These are phyloP conservation scores for Citeromyces matritensis DNA, from an alignment of 805 yeast genomes.

Conservation along the genomic window DNA sequence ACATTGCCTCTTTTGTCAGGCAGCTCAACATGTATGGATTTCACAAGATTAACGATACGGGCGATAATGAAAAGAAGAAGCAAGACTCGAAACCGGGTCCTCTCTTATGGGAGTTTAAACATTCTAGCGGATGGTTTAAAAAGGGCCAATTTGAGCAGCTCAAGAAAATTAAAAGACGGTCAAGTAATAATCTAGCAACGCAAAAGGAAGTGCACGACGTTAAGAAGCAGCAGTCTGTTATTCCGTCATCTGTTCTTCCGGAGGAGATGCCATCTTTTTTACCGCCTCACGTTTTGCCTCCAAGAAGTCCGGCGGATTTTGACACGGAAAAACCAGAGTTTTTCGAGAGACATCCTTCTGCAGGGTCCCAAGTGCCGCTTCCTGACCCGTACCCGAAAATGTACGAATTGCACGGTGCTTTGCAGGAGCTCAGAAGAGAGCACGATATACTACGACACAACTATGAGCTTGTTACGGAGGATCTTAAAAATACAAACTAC, in stretches of 20 bases:
- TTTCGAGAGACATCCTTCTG: no score
- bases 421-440: slow-evolving; percentile 22
- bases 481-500: slow-evolving; percentile 29
- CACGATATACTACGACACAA: slow-evolving; percentile 24
- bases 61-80: slow-evolving; percentile 3
- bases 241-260: no score
- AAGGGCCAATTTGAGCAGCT: slow-evolving; percentile 70
- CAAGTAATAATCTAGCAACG: slow-evolving; percentile 18
- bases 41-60: slow-evolving; percentile 48
- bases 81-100: slow-evolving; percentile 1
- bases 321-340: no score
- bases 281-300: no score
- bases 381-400: slow-evolving; percentile 7
- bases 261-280: no score
- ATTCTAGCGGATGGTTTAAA: slow-evolving; percentile 61
- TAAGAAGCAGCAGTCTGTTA: slow-evolving; percentile 6
- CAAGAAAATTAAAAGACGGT: slow-evolving; percentile 65
- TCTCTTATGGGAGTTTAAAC: slow-evolving; percentile 74
- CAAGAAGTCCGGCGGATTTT: no score
- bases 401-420: slow-evolving; percentile 21
- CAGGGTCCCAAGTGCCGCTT: no score
- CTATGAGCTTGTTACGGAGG: slow-evolving; percentile 32
- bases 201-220: slow-evolving; percentile 15
- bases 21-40: slow-evolving; percentile 77
- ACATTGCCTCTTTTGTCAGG: slow-evolving; percentile 65